Base-by-base conservation (phyloP, 805 yeast genomes). In the Naumovozyma baii region DNA sequence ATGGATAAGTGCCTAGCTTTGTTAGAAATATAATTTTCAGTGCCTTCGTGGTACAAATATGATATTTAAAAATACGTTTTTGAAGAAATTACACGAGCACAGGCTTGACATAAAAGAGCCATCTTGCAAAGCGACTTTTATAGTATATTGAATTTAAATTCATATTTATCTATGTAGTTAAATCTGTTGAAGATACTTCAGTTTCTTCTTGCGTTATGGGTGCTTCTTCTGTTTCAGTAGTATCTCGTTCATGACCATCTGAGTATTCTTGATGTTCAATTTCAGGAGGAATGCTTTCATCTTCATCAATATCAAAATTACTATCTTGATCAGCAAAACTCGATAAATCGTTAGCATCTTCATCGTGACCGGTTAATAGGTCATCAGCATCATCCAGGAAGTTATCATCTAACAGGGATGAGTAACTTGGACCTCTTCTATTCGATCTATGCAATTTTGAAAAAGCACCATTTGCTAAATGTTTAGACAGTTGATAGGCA, bases 301-400 rank as follows among this genome's bases (percentile, higher is more conserved):
- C 66, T 29, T 52, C 63, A 7, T 61, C 66, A 33, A 63, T 58
- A 32, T 64, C 69, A 42, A 58, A 62, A 34, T 54, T 54, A 13
- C 48, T 51, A 16, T 57, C 62, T 20, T 53, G 51, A 37, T 64
- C 67, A 13, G 68, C 47, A 38, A 71, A 65, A 31, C 67, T 62
- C 35, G 68, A 67, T 28, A 72, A 58, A 39, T 70, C 74, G 34
- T 68, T 61, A 0, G 76, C 76, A 52, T 72, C 76, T 34, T 68
- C 74, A 38, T 70, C 74, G 38, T 61, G 63, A 5, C 65, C 66
- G 13, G 53, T 53, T 22, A 60, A 38, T 25, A 61, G 38, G 37
- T 59, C 64, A 40, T 61, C 64, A 3, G 63, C 63, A 28, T 61
- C 67, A 43, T 61, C 63, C 46, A 59, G 43, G 37, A 54, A 57